Evolutionary conservation across 805 yeast species (phyloP), one percentile per base, ranked within the genome.

Genomic region (Saccharomyces jurei): DNA sequence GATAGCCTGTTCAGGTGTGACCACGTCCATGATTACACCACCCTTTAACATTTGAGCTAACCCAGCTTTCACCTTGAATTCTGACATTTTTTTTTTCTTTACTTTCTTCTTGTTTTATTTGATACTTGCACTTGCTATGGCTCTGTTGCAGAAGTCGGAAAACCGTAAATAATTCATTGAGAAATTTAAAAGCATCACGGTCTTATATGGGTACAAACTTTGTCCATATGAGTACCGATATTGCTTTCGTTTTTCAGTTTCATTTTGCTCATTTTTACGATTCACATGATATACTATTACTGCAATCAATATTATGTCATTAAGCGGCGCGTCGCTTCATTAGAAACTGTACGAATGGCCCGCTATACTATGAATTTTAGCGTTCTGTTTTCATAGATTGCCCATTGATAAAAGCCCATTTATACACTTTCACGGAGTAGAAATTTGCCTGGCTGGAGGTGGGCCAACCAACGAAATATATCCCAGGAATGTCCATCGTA

Each of bases 1-100:
- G 48, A 75, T 69, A 25, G 95, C 95, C 72, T 87, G 94, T 64
- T 87, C 94, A 36, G 84, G 84, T 56, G 77, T 86, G 56, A 86
- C 89, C 41, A 86, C 94, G 55, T 81, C 86, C 86, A 81, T 81
- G 59, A 81, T 81, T 51, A 83, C 88, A 56, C 87, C 86, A 54
- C 88, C 91, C 67, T 87, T 87, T 57, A 87, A 77, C 94, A 87
- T 87, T 71, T 87, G 90, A 56, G 95, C 94, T 68, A 87, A 76
- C 13, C 92, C 94, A 49, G 88, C 81, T 71, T 87, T 87, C 54
- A 85, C 77, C 64, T 81, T 71, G 58, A 73, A 73, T 10, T 66
- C 68, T 14, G 68, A 55, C 67, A 64, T 65, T 41, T n/a, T 53
- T 32, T 28, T 6, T 50, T 30, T 22, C 30, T 48, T 25, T 14